Evolutionary conservation across 23 red algal genomes (phyloP).

Genomic region (Gracilariopsis chorda): DNA sequence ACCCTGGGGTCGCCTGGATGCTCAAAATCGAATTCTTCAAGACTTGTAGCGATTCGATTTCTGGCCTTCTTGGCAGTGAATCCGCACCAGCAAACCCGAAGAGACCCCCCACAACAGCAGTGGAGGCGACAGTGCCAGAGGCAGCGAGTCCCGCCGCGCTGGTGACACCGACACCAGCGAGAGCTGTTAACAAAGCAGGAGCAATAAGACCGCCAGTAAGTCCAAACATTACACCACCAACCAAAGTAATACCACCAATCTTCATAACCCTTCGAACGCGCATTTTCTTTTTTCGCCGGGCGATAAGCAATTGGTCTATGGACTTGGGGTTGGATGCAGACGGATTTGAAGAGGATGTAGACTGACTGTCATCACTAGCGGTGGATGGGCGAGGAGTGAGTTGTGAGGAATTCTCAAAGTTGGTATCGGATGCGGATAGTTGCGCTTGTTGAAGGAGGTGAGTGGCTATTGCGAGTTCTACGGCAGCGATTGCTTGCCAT

Average conservation of each 20-base stretch:
- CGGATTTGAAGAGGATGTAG: neutral
- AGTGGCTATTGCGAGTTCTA: constrained; percentile 81
- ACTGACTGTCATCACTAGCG: neutral
- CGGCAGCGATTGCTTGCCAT: constrained; percentile 58
- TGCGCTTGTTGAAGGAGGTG: constrained; percentile 66
- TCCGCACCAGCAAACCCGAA: constrained; percentile 89
- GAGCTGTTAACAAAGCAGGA: constrained; percentile 74
- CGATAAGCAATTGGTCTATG: constrained; percentile 43
- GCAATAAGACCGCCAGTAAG: constrained; percentile 94
- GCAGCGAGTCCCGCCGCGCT: constrained; percentile 80
- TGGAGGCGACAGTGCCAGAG: constrained; percentile 82
- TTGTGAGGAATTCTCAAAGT: constrained; percentile 8
- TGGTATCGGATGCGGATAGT: neutral
- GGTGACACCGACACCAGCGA: constrained; percentile 86
- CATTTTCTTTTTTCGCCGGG: constrained; percentile 23
- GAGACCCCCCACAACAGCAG: constrained; percentile 86
- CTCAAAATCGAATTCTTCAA: constrained; percentile 95
- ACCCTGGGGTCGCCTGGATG: constrained; percentile 56
- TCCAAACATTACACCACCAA: constrained; percentile 91
- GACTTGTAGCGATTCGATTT: constrained; percentile 57
- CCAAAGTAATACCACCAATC: constrained; percentile 87
- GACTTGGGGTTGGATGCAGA: constrained; percentile 6
- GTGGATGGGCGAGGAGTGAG: neutral
- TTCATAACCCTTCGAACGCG: constrained; percentile 36
- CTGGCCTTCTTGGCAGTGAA: constrained; percentile 89